Conservation (phyloP, 176 grass and related monocot species). For the Melocanna baccifera region DNA sequence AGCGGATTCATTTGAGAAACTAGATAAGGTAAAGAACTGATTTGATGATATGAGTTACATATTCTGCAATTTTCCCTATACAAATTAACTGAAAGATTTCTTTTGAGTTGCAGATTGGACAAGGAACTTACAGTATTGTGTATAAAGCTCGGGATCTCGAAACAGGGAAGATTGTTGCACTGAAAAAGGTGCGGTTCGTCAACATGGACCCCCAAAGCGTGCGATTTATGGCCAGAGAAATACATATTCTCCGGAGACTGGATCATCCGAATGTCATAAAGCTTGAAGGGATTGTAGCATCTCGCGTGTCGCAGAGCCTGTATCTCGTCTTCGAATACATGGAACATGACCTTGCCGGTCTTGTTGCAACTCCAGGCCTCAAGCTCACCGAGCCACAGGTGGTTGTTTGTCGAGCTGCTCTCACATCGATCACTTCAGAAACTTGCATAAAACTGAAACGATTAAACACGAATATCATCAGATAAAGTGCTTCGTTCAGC, state of each 20-base stretch:
- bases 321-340: slow-evolving; percentile 91
- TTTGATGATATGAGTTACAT: neutral
- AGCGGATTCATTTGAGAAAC: slow-evolving; percentile 79
- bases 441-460: neutral
- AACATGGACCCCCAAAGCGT: slow-evolving; percentile 94
- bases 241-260: slow-evolving; percentile 64
- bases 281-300: slow-evolving; percentile 79
- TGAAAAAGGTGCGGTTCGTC: slow-evolving; percentile 83
- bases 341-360: slow-evolving; percentile 88
- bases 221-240: slow-evolving; percentile 90
- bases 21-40: slow-evolving; percentile 66
- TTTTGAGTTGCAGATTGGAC: slow-evolving; percentile 69
- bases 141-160: slow-evolving; percentile 85
- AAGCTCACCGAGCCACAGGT: slow-evolving; percentile 82
- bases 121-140: slow-evolving; percentile 87
- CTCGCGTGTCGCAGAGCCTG: slow-evolving; percentile 55
- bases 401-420: neutral
- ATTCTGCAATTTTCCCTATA: too few species aligned
- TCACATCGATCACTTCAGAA: neutral
- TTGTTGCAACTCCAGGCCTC: slow-evolving; percentile 62
- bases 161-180: slow-evolving; percentile 64
- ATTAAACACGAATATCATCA: slow-evolving; percentile 38
- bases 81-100: neutral
- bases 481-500: slow-evolving; percentile 77
- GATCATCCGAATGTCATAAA: slow-evolving; percentile 93